A percentile compares a stretch with the other conserved stretches of the same genome.
These are phyloP conservation scores for Penicillium odoratum DNA, from an alignment of 495 filamentous ascomycete species.

Conservation along the genomic window DNA sequence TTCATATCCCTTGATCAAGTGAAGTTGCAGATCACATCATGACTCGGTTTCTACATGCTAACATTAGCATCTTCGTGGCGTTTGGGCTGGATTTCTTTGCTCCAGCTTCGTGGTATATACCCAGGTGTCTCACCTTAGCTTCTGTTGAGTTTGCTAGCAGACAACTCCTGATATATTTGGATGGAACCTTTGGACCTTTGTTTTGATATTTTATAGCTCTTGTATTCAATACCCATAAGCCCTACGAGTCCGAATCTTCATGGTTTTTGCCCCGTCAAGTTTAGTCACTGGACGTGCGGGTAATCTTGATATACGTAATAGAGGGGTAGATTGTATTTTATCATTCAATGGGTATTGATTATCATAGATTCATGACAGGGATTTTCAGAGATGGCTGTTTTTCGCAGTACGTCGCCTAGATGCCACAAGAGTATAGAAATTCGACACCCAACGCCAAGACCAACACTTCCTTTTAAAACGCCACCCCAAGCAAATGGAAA, in stretches of 20 bases:
- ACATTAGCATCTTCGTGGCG: slow-evolving; percentile 17
- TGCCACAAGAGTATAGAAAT: neutral
- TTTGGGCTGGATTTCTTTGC: slow-evolving; percentile 13
- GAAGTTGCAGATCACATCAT: slow-evolving; percentile 4
- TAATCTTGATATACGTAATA: too few relatives aligned
- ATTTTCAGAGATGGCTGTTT: neutral
- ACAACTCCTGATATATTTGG: slow-evolving; percentile 6
- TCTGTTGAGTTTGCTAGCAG: slow-evolving; percentile 23
- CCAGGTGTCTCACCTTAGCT: slow-evolving; percentile 19
- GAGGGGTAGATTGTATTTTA: neutral
- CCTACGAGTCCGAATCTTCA: neutral
- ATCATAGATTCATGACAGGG: neutral
- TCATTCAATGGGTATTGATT: neutral
- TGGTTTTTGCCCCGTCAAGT: too few relatives aligned
- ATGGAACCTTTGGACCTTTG: neutral
- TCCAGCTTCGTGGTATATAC: slow-evolving; percentile 29
- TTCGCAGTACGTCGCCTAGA: neutral
- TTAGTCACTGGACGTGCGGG: too few relatives aligned
- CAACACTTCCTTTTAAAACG: slow-evolving; percentile 4
- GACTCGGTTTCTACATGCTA: slow-evolving; percentile 11
- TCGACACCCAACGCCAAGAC: neutral
- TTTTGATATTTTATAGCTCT: slow-evolving; percentile 1
- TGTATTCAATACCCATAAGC: neutral
- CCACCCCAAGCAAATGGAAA: slow-evolving; percentile 11
- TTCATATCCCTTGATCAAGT: neutral